Evolutionary conservation across 257 asterid species (phyloP).

Genomic region (Solanum medicagineum): DNA sequence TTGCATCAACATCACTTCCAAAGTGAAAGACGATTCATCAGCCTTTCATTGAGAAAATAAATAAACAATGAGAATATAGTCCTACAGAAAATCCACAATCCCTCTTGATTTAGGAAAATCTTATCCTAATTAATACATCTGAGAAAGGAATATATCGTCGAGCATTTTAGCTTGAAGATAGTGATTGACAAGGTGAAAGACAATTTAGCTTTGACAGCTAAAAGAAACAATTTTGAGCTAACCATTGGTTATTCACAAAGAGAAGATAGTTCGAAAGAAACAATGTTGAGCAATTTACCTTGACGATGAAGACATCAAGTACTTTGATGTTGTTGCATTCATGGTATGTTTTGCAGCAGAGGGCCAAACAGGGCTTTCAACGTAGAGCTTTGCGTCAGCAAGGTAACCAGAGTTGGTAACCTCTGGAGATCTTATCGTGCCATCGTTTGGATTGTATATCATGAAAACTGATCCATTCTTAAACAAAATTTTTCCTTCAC

Average conservation of each 20-base stretch:
- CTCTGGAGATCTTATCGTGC: conserved; percentile 12
- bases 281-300: background rate
- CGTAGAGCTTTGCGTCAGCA: conserved; percentile 1
- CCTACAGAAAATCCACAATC: background rate
- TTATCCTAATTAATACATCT: too few relatives aligned
- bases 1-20: background rate
- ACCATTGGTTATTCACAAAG: too few relatives aligned
- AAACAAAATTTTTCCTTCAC: conserved; percentile 25
- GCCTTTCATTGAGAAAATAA: background rate
- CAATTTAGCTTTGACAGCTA: too few relatives aligned
- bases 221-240: background rate
- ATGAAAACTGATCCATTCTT: conserved; percentile 4
- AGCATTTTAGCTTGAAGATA: too few relatives aligned
- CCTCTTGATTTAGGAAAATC: too few relatives aligned
- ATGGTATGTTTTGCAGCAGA: background rate
- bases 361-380: conserved; percentile 29
- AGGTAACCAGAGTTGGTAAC: background rate
- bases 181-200: too few relatives aligned
- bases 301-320: background rate
- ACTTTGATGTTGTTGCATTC: background rate
- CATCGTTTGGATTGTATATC: conserved; percentile 13
- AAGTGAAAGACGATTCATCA: background rate
- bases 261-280: too few relatives aligned
- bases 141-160: too few relatives aligned
- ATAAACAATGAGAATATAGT: background rate